Percentiles rank a stretch among this genome's conserved stretches.
Evolutionary conservation across 2,329 filamentous ascomycete species (phyloP).

Genomic region (Xylariomycetidae sp.): DNA sequence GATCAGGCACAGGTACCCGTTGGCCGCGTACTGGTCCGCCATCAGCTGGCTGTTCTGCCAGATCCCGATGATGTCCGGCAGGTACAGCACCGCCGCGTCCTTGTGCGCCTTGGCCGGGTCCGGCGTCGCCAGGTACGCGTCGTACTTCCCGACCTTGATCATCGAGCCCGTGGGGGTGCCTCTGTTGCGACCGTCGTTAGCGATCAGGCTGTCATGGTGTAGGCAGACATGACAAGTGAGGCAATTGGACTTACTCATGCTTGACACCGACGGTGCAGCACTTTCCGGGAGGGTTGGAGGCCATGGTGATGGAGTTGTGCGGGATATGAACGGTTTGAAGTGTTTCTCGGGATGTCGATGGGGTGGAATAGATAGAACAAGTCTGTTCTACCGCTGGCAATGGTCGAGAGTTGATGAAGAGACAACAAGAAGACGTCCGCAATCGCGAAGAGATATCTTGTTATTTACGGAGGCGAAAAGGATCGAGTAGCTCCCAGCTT

Average conservation of each 20-base stretch:
- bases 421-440: too few species aligned
- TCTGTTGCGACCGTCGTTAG: conserved; percentile 24
- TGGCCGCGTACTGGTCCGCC: conserved; percentile 68
- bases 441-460: too few species aligned
- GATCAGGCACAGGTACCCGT: conserved; percentile 64
- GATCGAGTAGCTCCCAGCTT: too few species aligned
- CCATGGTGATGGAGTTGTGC: conserved; percentile 38
- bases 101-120: conserved; percentile 30
- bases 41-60: conserved; percentile 58
- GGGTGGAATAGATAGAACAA: too few species aligned
- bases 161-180: conserved; percentile 41
- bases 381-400: too few species aligned
- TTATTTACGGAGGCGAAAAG: too few species aligned
- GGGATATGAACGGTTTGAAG: too few species aligned
- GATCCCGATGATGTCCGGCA: conserved; percentile 46
- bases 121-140: conserved; percentile 47
- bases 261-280: conserved; percentile 49
- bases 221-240: neutral
- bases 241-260: conserved; percentile 40
- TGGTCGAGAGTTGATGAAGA: too few species aligned
- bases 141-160: conserved; percentile 40
- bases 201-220: neutral
- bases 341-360: too few species aligned
- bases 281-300: conserved; percentile 44
- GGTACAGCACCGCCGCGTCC: conserved; percentile 37